Evolutionary conservation across 139 green algal species (phyloP).

Genomic region (Micromonas pusilla): DNA sequence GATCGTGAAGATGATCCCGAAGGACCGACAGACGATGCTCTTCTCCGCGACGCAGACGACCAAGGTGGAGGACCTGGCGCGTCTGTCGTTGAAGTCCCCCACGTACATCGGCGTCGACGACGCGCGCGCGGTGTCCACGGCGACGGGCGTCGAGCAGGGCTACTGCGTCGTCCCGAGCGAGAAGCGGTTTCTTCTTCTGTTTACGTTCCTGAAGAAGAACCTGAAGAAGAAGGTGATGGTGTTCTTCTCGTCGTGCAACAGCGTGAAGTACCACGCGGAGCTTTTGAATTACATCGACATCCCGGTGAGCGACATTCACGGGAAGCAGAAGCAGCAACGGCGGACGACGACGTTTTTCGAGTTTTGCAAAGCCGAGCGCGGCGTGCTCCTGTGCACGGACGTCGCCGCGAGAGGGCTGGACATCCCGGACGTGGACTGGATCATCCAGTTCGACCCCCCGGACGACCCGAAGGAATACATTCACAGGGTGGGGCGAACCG

Average conservation of each 20-base stretch:
- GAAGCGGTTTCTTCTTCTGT: slow-evolving; percentile 93
- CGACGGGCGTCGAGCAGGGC: slow-evolving; percentile 89
- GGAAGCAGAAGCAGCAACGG: slow-evolving; percentile 96
- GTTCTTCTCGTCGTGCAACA: slow-evolving; percentile 91
- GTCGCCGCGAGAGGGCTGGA: slow-evolving; percentile 94
- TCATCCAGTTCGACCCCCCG: slow-evolving; percentile 97
- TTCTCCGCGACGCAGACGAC: slow-evolving; percentile 97
- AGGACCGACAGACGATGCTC: slow-evolving; percentile 95
- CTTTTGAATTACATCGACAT: slow-evolving; percentile 99
- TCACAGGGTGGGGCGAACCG: slow-evolving; percentile 78
- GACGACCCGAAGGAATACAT: slow-evolving; percentile 80
- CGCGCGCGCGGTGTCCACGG: slow-evolving; percentile 54
- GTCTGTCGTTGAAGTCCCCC: slow-evolving; percentile 88
- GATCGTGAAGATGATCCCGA: slow-evolving; percentile 90
- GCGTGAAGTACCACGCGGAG: slow-evolving; percentile 93
- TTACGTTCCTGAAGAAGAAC: slow-evolving; percentile 99
- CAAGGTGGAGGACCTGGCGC: slow-evolving; percentile 93
- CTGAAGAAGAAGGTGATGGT: slow-evolving; percentile 98
- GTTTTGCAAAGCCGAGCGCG: slow-evolving; percentile 84
- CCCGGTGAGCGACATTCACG: slow-evolving; percentile 87
- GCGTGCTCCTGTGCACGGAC: slow-evolving; percentile 93
- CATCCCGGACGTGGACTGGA: slow-evolving; percentile 92
- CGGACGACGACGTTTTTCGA: slow-evolving; percentile 94
- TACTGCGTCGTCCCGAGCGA: slow-evolving; percentile 86
- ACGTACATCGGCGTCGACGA: slow-evolving; percentile 97